Percentiles rank a stretch among this genome's conserved stretches.
These are phyloP conservation scores for Xylaria sp. DNA, from an alignment of 2,329 filamentous ascomycete species.

Conservation along the genomic window DNA sequence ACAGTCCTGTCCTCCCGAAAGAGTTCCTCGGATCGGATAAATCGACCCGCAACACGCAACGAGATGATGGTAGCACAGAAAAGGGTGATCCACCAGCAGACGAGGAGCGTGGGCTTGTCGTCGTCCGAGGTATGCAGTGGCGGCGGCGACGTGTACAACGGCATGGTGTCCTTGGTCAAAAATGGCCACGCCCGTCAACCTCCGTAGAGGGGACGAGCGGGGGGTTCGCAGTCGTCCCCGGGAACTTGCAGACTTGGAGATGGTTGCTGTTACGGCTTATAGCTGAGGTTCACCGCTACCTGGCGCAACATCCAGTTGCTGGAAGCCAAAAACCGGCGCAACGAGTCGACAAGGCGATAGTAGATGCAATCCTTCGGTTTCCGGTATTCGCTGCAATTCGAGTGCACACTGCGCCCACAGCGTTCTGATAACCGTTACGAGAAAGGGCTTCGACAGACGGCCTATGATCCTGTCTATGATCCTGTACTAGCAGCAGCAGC, in stretches of 20 bases:
- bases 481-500: constrained; percentile 41
- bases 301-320: constrained; percentile 21
- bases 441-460: constrained; percentile 43
- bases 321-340: constrained; percentile 16
- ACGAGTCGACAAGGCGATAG: background rate
- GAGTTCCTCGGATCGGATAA: constrained; percentile 84
- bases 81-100: constrained; percentile 94
- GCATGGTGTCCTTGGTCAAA: constrained; percentile 57
- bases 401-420: background rate
- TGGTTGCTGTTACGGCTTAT: constrained; percentile 10
- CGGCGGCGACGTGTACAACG: constrained; percentile 68
- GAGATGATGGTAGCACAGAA: constrained; percentile 88
- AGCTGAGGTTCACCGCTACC: constrained; percentile 30
- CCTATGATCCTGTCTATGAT: constrained; percentile 44
- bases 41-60: constrained; percentile 83
- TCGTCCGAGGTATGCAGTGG: constrained; percentile 58
- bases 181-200: constrained; percentile 67
- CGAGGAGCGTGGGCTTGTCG: constrained; percentile 91
- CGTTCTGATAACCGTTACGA: constrained; percentile 22
- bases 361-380: background rate
- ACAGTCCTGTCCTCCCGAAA: constrained; percentile 93
- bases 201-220: constrained; percentile 70
- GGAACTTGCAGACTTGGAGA: constrained; percentile 34
- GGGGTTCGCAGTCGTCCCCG: constrained; percentile 51
- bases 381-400: background rate